phyloP scores from a whole-genome alignment of 1,139 yeast genomes.

The Meyerozyma elateridarum region DNA sequence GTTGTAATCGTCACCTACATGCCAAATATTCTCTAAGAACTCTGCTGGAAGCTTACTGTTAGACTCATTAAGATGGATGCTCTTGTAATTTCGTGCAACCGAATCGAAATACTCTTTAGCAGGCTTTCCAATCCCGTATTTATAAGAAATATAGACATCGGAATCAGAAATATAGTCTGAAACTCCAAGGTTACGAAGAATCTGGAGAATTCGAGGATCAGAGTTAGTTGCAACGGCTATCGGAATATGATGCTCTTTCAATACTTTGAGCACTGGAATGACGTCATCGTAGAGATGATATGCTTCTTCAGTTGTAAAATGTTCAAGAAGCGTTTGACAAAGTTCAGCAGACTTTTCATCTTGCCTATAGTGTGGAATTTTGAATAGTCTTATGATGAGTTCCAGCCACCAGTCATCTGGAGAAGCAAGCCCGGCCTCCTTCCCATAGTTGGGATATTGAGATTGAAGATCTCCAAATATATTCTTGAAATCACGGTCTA shows the following conservation, averaged over 20 bases:
- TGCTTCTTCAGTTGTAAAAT: slow-evolving; percentile 47
- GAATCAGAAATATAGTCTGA: slow-evolving; percentile 31
- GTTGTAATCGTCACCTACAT: slow-evolving; percentile 56
- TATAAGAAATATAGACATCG: slow-evolving; percentile 48
- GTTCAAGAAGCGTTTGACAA: slow-evolving; percentile 37
- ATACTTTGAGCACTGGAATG: slow-evolving; percentile 35
- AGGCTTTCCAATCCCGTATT: slow-evolving; percentile 52
- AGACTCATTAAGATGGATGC: no score
- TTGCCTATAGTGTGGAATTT: slow-evolving; percentile 19
- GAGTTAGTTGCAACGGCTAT: slow-evolving; percentile 56
- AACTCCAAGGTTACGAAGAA: slow-evolving; percentile 44
- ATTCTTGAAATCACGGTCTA: slow-evolving; percentile 26
- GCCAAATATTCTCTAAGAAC: slow-evolving; percentile 43
- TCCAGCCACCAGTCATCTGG: slow-evolving; percentile 58
- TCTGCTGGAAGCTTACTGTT: slow-evolving; percentile 2
- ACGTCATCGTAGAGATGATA: slow-evolving; percentile 54
- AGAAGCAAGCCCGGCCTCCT: slow-evolving; percentile 19
- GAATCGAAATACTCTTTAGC: slow-evolving; percentile 39
- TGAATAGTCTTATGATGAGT: slow-evolving; percentile 41
- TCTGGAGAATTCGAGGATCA: slow-evolving; percentile 44
- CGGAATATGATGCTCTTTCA: slow-evolving; percentile 27
- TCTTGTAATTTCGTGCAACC: slow-evolving; percentile 20
- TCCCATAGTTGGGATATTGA: slow-evolving; percentile 60
- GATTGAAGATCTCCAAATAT: slow-evolving; percentile 21
- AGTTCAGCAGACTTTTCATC: slow-evolving; percentile 19